Evolutionary conservation across 495 filamentous ascomycete genomes (phyloP).

Genomic region (Copromyces sp.): DNA sequence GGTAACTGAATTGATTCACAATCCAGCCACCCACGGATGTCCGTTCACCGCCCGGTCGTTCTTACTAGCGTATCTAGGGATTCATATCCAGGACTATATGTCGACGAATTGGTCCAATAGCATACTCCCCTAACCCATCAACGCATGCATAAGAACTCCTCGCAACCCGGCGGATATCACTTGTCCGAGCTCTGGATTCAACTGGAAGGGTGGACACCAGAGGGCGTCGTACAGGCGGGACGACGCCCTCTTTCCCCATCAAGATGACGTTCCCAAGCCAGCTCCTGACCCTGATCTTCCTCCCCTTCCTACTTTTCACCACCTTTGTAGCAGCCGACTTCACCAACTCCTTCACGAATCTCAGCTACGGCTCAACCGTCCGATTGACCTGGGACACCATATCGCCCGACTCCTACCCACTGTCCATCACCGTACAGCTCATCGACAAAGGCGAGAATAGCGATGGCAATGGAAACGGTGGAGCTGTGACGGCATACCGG

Average conservation of each 20-base stretch:
- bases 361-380: neutral
- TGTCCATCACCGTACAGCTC: neutral
- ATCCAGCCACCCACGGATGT: neutral
- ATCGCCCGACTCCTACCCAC: neutral
- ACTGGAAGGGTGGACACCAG: neutral
- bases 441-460: neutral
- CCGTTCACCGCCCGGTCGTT: neutral
- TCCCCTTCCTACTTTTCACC: neutral
- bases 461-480: neutral
- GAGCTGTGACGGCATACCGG: neutral
- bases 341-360: neutral
- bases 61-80: neutral
- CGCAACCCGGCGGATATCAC: neutral
- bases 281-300: neutral
- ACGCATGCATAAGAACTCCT: neutral
- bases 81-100: neutral
- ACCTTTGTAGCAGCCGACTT: neutral
- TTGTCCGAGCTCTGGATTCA: neutral
- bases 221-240: neutral
- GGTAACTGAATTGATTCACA: neutral
- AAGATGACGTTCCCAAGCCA: neutral
- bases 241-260: neutral
- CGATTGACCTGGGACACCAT: neutral
- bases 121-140: neutral
- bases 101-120: neutral